These are phyloP conservation scores for Seiridium cupressi DNA, from an alignment of 2,329 filamentous ascomycete genomes.

Conservation along the genomic window DNA sequence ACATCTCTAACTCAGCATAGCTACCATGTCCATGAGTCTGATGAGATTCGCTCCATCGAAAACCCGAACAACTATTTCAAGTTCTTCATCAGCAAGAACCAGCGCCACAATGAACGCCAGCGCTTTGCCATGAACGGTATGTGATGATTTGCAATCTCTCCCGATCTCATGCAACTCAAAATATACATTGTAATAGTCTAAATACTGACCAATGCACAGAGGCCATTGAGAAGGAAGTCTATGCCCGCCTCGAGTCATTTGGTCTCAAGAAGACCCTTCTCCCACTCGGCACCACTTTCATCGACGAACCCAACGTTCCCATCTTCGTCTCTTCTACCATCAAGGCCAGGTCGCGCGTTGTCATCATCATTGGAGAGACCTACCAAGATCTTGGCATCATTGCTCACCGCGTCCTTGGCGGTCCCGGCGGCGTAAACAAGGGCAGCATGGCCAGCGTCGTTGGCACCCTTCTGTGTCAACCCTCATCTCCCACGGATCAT, in stretches of 20 bases:
- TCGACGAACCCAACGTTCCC: constrained; percentile 57
- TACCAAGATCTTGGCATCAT: constrained; percentile 72
- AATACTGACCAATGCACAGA: constrained; percentile 37
- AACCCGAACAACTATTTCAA: constrained; percentile 70
- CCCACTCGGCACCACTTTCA: constrained; percentile 48
- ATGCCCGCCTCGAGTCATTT: constrained; percentile 57
- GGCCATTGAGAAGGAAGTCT: constrained; percentile 60
- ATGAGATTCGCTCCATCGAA: constrained; percentile 70
- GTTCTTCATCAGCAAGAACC: constrained; percentile 70
- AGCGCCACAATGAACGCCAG: constrained; percentile 75
- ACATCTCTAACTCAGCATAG: constrained; percentile 37
- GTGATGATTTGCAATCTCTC: constrained; percentile 15
- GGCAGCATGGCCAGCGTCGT: constrained; percentile 71
- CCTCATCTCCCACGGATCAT: constrained; percentile 29
- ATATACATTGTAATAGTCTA: no score
- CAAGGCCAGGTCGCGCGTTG: constrained; percentile 55
- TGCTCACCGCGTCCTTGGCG: constrained; percentile 65
- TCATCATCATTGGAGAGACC: constrained; percentile 73
- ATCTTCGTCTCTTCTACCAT: constrained; percentile 64
- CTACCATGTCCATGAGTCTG: constrained; percentile 74
- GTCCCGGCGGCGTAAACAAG: constrained; percentile 62
- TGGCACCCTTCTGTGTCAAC: constrained; percentile 37
- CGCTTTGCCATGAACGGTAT: constrained; percentile 72
- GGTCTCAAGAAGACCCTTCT: constrained; percentile 61
- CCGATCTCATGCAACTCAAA: no score